These are phyloP conservation scores for Colletotrichum viniferum DNA, from an alignment of 2,329 filamentous ascomycete genomes.

Conservation along the genomic window DNA sequence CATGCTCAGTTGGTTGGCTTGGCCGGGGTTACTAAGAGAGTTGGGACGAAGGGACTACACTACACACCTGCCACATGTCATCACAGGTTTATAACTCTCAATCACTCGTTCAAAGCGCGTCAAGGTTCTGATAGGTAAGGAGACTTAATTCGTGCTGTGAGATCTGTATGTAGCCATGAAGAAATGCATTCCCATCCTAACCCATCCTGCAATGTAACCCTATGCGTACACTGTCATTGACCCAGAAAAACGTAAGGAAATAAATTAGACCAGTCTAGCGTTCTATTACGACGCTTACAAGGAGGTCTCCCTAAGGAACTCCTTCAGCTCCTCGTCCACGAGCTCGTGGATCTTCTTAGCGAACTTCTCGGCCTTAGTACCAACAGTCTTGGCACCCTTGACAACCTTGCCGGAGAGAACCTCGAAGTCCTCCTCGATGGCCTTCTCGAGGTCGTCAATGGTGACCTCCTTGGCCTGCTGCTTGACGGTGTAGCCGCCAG, in stretches of 20 bases:
- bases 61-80: not conserved
- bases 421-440: conserved; percentile 65
- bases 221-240: conserved; percentile 21
- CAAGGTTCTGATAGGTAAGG: not conserved
- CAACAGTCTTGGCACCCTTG: conserved; percentile 56
- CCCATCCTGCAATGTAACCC: conserved; percentile 17
- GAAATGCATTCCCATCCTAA: conserved; percentile 17
- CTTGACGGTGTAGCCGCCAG: conserved; percentile 71
- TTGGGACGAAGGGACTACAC: not conserved
- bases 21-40: not conserved
- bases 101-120: not conserved
- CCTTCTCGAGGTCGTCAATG: conserved; percentile 65
- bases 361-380: conserved; percentile 64
- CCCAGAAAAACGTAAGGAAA: conserved; percentile 26
- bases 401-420: conserved; percentile 61
- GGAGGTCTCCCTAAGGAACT: conserved; percentile 60
- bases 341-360: conserved; percentile 67
- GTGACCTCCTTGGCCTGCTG: conserved; percentile 46
- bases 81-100: not conserved
- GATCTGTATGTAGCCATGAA: conserved; percentile 20
- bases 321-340: conserved; percentile 65
- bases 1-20: not conserved
- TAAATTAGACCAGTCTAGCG: not conserved
- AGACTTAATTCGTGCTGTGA: conserved; percentile 12
- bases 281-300: conserved; percentile 30